Evolutionary conservation across 2,329 filamentous ascomycete species (phyloP), one percentile per base, ranked within the genome.

Genomic region (Fusarium graminum): DNA sequence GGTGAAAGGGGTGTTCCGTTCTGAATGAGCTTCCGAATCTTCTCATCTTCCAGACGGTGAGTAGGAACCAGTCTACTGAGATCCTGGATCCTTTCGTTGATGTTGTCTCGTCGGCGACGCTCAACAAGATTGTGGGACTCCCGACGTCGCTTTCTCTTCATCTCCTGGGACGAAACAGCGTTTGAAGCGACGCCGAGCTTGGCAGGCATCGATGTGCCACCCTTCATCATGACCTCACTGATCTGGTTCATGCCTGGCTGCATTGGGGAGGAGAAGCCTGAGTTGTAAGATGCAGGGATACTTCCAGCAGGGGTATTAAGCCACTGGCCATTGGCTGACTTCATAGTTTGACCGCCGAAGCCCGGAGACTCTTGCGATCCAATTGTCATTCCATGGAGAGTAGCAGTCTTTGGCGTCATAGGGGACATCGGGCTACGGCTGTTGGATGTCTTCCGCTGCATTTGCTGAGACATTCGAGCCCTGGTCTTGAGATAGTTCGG

Each of bases 111-210:
- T 63, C 95, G 90, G 50, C 95, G 90, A 56, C 95, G 92, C 81
- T 99, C 95, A 12, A 99, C 95, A 38, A 97, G 85, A 76, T 99
- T 98, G 81, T 99, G 95, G 1, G 94, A 98, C 74, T 97, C 95
- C 38, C 95, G 87, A 60, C 95, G 89, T 62, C 94, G 87, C 77
- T 94, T 92, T 71, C 93, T 88, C 86, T 98, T 98, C 73, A 94
- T 93, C 77, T 98, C 95, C 74, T 97, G 93, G 1, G 93, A 90
- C 53, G 95, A 92, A 51, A 91, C 84, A 16, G 83, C 81, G 38
- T 76, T 76, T 16, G 80, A 74, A 34, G 77, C 77, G n/a, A 76
- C 82, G 52, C 85, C 86, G 50, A 97, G 89, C 81, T 97, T 97
- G 32, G 93, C 86, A 3, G 94, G 94, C 81, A 98, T 90, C 1